phyloP scores from a whole-genome alignment of 2,329 filamentous ascomycete genomes.

The Colletotrichum cereale region DNA sequence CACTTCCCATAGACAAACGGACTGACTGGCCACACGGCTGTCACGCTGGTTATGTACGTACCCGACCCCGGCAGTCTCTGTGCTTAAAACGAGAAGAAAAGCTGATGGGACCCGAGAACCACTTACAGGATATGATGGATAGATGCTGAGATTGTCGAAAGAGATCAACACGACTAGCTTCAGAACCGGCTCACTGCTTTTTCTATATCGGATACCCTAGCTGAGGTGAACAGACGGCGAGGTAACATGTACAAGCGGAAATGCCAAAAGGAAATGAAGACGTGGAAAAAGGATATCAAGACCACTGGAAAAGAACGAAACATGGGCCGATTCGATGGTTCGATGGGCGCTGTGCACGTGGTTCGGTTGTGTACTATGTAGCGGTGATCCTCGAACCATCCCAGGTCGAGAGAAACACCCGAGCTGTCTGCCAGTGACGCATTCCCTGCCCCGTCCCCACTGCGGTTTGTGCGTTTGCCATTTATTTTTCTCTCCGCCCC shows the following conservation, averaged over 20 bases:
- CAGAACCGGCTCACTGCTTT: neutral
- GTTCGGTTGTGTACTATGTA: neutral
- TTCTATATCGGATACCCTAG: neutral
- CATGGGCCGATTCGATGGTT: neutral
- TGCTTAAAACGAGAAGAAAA: conserved; percentile 15
- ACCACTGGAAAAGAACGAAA: neutral
- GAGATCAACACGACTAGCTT: conserved; percentile 5
- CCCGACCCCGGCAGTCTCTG: neutral
- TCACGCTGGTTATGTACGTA: conserved; percentile 17
- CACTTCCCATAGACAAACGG: neutral
- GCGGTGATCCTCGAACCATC: conserved; percentile 3
- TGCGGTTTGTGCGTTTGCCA: neutral
- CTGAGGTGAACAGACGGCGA: neutral
- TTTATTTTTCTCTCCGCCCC: neutral
- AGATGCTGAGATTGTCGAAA: conserved; percentile 15
- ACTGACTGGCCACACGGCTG: conserved; percentile 1
- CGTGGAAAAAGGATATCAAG: neutral
- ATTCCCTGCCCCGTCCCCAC: conserved; percentile 9
- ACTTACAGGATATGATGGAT: neutral
- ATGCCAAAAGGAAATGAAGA: neutral
- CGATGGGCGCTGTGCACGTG: conserved; percentile 6
- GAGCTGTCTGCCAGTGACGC: conserved; percentile 16
- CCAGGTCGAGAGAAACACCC: neutral
- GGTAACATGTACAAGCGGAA: too few species aligned
- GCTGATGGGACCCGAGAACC: conserved; percentile 17